phyloP scores from a whole-genome alignment of 768 basidiomycete genomes.

The Amanita phalloides region DNA sequence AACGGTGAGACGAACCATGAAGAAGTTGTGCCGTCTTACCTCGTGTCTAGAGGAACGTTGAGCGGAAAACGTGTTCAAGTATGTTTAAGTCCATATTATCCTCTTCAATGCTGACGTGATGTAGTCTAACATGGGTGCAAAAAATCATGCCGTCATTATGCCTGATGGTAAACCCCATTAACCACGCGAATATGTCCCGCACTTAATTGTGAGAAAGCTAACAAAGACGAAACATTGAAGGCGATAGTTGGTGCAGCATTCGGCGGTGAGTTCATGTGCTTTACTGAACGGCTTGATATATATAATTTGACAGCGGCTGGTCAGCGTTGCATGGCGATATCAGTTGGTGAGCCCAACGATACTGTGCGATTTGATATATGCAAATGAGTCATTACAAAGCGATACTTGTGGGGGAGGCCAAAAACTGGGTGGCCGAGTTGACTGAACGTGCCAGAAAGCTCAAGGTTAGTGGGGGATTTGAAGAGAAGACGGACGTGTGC shows the following conservation, averaged over 20 bases:
- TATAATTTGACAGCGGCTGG: conserved; percentile 60
- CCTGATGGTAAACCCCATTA: conserved; percentile 60
- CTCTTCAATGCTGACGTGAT: not conserved
- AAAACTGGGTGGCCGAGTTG: conserved; percentile 79
- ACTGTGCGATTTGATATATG: not conserved
- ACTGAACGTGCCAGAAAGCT: conserved; percentile 72
- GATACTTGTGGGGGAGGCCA: conserved; percentile 73
- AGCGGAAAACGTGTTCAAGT: conserved; percentile 87
- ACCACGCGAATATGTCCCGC: not conserved
- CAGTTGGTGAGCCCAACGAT: conserved; percentile 58
- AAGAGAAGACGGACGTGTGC: conserved; percentile 73
- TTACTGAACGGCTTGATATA: conserved; percentile 1
- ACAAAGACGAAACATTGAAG: conserved; percentile 86
- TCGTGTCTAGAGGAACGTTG: conserved; percentile 50
- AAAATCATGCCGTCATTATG: conserved; percentile 92
- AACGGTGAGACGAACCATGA: conserved; percentile 36
- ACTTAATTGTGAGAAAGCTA: conserved; percentile 38
- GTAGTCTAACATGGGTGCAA: conserved; percentile 77
- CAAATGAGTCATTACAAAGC: conserved; percentile 22
- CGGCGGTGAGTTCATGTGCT: conserved; percentile 41
- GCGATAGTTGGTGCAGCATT: conserved; percentile 92
- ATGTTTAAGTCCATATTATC: conserved; percentile 4
- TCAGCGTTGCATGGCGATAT: conserved; percentile 95
- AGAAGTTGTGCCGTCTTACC: conserved; percentile 3
- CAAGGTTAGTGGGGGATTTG: conserved; percentile 86